Percentiles rank a stretch among this genome's conserved stretches.
These are phyloP conservation scores for Plectosphaerella cucumerina DNA, from an alignment of 2,329 filamentous ascomycete genomes.

Conservation along the genomic window DNA sequence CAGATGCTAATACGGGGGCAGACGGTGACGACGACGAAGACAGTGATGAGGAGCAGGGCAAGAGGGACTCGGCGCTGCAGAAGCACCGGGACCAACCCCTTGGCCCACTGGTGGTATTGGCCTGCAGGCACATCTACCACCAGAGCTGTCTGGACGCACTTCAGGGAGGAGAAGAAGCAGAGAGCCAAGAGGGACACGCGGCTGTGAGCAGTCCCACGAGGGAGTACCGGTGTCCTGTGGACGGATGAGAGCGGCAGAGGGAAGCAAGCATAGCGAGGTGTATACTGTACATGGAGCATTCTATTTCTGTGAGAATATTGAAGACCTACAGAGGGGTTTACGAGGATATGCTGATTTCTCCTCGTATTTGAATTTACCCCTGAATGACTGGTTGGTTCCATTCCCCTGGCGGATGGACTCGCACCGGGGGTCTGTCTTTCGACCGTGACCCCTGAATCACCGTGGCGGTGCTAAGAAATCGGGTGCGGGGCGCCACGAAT, in stretches of 20 bases:
- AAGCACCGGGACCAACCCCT: conserved; percentile 42
- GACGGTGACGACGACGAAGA: conserved; percentile 28
- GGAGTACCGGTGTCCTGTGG: conserved; percentile 54
- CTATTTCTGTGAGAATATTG: too few species aligned
- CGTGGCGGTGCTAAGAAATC: too few species aligned
- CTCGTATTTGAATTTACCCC: too few species aligned
- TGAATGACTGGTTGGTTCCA: too few species aligned
- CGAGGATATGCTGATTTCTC: too few species aligned
- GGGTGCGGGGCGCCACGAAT: too few species aligned
- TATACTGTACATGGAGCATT: neutral
- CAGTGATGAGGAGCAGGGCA: conserved; percentile 27
- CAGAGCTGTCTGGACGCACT: conserved; percentile 64
- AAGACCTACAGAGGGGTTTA: too few species aligned
- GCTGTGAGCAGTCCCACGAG: conserved; percentile 36
- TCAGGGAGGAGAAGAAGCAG: conserved; percentile 46
- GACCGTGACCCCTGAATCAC: too few species aligned
- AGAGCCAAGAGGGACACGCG: conserved; percentile 37
- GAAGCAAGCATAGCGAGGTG: conserved; percentile 1
- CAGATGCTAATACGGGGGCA: conserved; percentile 21
- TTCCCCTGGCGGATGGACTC: too few species aligned
- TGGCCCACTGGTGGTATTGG: conserved; percentile 62
- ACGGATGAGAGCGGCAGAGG: conserved; percentile 38
- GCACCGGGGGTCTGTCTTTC: too few species aligned
- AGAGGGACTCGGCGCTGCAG: conserved; percentile 13
- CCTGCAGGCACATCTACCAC: conserved; percentile 69